Conservation (phyloP, 2,329 filamentous ascomycete species). For the Gyromitra esculenta region DNA sequence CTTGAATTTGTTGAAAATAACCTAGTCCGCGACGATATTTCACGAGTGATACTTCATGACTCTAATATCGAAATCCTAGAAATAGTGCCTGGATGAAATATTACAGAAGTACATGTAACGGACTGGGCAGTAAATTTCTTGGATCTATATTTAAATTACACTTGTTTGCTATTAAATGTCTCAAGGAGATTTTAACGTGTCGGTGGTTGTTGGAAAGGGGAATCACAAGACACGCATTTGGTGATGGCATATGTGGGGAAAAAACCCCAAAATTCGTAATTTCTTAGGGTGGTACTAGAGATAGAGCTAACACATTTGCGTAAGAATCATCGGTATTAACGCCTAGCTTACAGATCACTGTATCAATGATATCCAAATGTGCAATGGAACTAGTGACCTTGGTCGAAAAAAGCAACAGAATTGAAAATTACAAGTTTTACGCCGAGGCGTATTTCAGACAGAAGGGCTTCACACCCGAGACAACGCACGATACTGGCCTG, state of each 20-base stretch:
- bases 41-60: not conserved
- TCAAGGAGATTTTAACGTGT: not conserved
- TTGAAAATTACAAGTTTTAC: slow-evolving; percentile 1
- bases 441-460: slow-evolving; percentile 11
- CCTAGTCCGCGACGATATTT: not conserved
- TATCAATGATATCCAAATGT: slow-evolving; percentile 16
- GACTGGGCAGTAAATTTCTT: not conserved
- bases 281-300: not conserved
- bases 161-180: not conserved
- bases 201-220: not conserved
- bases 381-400: slow-evolving; percentile 6
- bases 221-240: not conserved
- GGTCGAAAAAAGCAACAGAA: slow-evolving; percentile 18
- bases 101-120: not conserved
- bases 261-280: not conserved
- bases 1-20: not conserved
- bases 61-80: not conserved
- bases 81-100: not conserved
- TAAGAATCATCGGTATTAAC: not conserved
- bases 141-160: not conserved
- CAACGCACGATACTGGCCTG: slow-evolving; percentile 29
- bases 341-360: not conserved
- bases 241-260: not conserved
- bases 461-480: not conserved
- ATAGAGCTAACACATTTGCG: not conserved